These are phyloP conservation scores for Elsinoe necatrix DNA, from an alignment of 2,329 filamentous ascomycete genomes.

Conservation along the genomic window DNA sequence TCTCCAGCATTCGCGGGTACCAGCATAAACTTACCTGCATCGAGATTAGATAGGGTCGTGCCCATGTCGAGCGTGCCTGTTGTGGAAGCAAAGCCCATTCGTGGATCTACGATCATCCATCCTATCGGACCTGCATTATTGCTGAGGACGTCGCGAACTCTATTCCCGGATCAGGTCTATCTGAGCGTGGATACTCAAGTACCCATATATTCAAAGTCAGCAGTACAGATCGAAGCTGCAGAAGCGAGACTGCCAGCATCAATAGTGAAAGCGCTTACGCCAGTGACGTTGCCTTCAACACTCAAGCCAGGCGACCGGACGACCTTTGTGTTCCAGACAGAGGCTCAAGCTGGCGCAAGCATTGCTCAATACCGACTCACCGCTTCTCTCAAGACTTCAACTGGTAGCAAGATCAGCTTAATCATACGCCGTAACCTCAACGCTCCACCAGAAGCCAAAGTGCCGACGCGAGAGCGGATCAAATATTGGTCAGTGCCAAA, in stretches of 20 bases:
- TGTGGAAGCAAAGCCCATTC: neutral
- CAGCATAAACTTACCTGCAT: slow-evolving; percentile 1
- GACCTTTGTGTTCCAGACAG: slow-evolving; percentile 1
- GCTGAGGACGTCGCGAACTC: slow-evolving; percentile 1
- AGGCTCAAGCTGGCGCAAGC: neutral
- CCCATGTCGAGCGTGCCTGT: neutral
- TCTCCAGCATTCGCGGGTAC: slow-evolving; percentile 1
- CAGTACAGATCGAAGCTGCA: neutral
- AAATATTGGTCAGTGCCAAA: slow-evolving; percentile 12
- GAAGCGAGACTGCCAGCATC: slow-evolving; percentile 1
- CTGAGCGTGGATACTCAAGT: slow-evolving; percentile 9
- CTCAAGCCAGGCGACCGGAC: slow-evolving; percentile 5
- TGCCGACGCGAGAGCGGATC: neutral
- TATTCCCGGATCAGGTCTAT: slow-evolving; percentile 12
- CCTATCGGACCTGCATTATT: slow-evolving; percentile 5
- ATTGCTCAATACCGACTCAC: slow-evolving; percentile 7
- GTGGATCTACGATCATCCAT: neutral
- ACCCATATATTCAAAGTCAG: neutral
- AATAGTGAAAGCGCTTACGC: neutral
- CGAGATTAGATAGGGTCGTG: slow-evolving; percentile 1
- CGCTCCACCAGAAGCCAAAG: neutral
- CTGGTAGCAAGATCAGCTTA: neutral
- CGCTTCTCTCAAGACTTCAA: neutral
- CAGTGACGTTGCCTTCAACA: neutral
- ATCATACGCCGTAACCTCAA: slow-evolving; percentile 6